Base-by-base conservation (phyloP, 306 rosid species). In the Ormosia emarginata region DNA sequence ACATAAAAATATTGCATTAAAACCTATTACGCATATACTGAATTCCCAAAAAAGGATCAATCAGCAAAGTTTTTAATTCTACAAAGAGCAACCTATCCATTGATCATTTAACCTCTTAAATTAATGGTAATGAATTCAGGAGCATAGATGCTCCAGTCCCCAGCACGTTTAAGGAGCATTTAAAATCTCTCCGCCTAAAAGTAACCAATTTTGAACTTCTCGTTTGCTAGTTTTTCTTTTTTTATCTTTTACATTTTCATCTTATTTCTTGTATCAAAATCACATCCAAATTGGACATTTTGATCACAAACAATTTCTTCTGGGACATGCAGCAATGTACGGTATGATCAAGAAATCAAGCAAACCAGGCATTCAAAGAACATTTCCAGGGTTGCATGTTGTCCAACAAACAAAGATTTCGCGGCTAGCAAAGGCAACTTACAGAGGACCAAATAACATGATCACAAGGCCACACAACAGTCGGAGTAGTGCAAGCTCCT, bases 371-470 rank as follows among this genome's bases (percentile, higher is more conserved):
- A 75, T 52, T 75, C 77, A 37, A 75, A 77, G 71, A 77, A 74
- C 47, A 68, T 3, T 70, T 79, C 69, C 57, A 65, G 79, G 47
- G 71, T 53, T 30, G 71, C 80, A 78, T 67, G 81, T 4, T 52
- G 81, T 70, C 61, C 77, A 65, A 14, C 77, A 49, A 13, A 39
- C 41, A 12, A 68, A 50, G 67, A n/a, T 55, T 59, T 73, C 56
- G 12, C 36, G 34, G 59, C 76, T 44, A 37, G 79, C 63, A 56
- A 89, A 18, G 79, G 80, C 78, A 57, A 6, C 29, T 57, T 71
- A 74, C 40, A 87, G 89, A 43, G 87, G 83, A 53, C 79, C 90
- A 40, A 75, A 59, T 47, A 84, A 79, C 84, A 3, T 67, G 29
- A 82, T 41, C 24, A 24, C 24, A 24, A 24, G 24, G 59, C 89